Percentiles rank a stretch among this genome's conserved stretches.
Evolutionary conservation across 2,329 filamentous ascomycete genomes (phyloP).

Genomic region (Aspergillus alliaceus): DNA sequence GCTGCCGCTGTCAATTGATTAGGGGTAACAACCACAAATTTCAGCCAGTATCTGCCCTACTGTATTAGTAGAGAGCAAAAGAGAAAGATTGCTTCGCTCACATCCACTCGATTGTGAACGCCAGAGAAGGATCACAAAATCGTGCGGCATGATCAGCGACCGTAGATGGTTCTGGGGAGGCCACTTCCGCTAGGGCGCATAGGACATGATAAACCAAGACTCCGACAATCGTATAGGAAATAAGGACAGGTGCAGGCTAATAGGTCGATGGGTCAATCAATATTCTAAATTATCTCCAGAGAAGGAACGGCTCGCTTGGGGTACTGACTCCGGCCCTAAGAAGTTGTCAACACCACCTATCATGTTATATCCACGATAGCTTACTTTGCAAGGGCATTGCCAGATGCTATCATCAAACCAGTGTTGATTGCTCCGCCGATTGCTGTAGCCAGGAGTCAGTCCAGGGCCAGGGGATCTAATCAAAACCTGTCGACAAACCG

Average conservation of each 20-base stretch:
- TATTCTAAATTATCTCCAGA: too few species aligned
- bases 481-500: slow-evolving; percentile 8
- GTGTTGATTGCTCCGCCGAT: slow-evolving; percentile 47
- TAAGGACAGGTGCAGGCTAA: slow-evolving; percentile 44
- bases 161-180: slow-evolving; percentile 71
- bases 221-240: slow-evolving; percentile 46
- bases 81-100: slow-evolving; percentile 37
- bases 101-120: slow-evolving; percentile 75
- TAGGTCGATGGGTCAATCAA: slow-evolving; percentile 11
- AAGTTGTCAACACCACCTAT: neutral
- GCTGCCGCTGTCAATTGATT: slow-evolving; percentile 82
- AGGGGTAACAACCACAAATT: slow-evolving; percentile 80
- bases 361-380: neutral
- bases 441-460: slow-evolving; percentile 18
- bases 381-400: slow-evolving; percentile 38
- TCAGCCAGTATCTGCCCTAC: slow-evolving; percentile 57
- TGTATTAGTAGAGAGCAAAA: neutral
- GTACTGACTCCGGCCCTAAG: slow-evolving; percentile 38
- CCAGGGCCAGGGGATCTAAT: neutral
- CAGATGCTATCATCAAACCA: slow-evolving; percentile 43
- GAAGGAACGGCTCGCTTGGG: neutral
- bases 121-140: slow-evolving; percentile 77
- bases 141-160: slow-evolving; percentile 79
- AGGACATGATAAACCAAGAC: slow-evolving; percentile 76
- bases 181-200: slow-evolving; percentile 81